Base-by-base conservation (phyloP, 2,329 filamentous ascomycete species). In the Harringtonia lauricola region DNA sequence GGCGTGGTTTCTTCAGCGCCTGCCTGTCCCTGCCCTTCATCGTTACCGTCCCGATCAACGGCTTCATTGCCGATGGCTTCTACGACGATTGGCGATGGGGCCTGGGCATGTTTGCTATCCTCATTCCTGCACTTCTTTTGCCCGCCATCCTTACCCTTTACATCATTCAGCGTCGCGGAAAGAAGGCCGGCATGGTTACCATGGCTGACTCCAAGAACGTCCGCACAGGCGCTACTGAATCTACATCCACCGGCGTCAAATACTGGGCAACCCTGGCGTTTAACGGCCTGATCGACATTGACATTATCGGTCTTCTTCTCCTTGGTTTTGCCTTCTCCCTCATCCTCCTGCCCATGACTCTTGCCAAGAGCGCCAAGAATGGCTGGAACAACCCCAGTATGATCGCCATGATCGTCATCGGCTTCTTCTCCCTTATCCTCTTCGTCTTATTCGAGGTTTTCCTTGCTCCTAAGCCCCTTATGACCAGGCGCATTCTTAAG, bases 21-120 rank as follows among this genome's bases (percentile, higher is more conserved):
- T 42, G 45, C 4, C 31, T 52, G 39, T 44, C 51, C 3, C n/a
- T 51, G 14, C 56, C 57, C 2, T 59, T 59, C 35, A 48, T 59
- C 17, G 44, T 68, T 30, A 68, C 64, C 0, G 57, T 61, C 0
- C 61, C 60, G 18, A 48, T 67, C 50, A 64, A 64, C 22, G 65
- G 64, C 2, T 65, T 65, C 51, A 67, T 69, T 17, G 57, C 57
- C 4, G 59, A 66, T 7, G 59, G 49, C 17, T 64, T 66, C 33
- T 49, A 57, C 5, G 60, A 64, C 21, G 30, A 47, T 34, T 80
- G 76, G 76, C 63, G 75, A 54, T 79, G 74, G 74, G 75, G 74
- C 4, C 76, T 77, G 51, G 76, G 68, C 19, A 73, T 80, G 49
- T 81, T 74, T 72, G 68, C 70, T 12, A 68, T 81, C 43, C 64